A percentile compares a stretch with the other conserved stretches of the same genome.
Conservation (phyloP, 495 filamentous ascomycete species). For the Penicillium ochrochloron region DNA sequence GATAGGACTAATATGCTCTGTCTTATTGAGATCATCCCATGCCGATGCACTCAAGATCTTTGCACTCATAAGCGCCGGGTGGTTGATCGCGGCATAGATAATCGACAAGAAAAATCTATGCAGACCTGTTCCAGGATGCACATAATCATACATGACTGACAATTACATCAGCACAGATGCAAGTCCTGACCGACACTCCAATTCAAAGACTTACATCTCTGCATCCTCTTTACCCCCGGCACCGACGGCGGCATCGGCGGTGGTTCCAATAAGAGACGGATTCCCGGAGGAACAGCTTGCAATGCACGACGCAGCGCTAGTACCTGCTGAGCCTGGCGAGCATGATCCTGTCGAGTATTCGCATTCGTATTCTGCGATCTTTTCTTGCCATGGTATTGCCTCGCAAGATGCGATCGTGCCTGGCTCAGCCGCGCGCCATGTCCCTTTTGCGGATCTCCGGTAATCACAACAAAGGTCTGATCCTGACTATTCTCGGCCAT, state of each 20-base stretch:
- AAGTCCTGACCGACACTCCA: not conserved
- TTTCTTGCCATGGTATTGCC: not conserved
- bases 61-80: not conserved
- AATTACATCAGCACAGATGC: not conserved
- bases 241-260: not conserved
- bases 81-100: not conserved
- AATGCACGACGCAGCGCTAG: not conserved
- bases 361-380: not conserved
- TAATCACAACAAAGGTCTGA: constrained; percentile 4
- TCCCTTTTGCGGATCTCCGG: not conserved
- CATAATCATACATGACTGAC: not conserved
- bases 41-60: not conserved
- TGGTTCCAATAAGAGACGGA: not conserved
- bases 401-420: constrained; percentile 1
- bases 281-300: not conserved
- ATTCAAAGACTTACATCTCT: not conserved
- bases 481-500: not conserved
- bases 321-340: not conserved
- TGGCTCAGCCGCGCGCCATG: not conserved
- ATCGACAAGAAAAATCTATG: not conserved
- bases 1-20: not conserved
- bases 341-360: too few relatives aligned
- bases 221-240: not conserved
- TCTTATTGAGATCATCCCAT: not conserved
- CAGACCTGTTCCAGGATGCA: not conserved